Conservation (phyloP, 371 early-diverging fungal genomes). For the Funneliformis caledonium region DNA sequence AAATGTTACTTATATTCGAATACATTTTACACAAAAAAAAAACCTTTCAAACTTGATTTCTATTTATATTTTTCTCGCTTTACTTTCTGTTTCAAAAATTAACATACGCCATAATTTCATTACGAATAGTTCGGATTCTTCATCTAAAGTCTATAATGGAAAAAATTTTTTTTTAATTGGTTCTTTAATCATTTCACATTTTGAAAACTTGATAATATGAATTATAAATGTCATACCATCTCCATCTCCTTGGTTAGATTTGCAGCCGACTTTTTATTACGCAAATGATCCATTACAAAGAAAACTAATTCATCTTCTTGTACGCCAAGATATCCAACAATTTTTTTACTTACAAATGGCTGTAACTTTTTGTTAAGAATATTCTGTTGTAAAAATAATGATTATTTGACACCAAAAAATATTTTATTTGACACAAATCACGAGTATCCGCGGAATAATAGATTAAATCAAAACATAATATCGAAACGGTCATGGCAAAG, state of each 20-base stretch:
- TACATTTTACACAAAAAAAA: not conserved
- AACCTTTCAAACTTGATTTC: too few species aligned
- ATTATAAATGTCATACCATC: constrained; percentile 55
- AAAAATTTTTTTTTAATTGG: not conserved
- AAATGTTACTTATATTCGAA: not conserved
- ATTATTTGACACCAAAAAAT: not conserved
- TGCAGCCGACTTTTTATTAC: constrained; percentile 58
- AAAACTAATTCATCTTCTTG: constrained; percentile 73
- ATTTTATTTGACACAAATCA: not conserved
- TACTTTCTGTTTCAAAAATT: constrained; percentile 83
- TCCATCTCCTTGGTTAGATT: constrained; percentile 71
- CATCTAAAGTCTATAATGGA: constrained; percentile 70
- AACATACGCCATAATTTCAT: constrained; percentile 85
- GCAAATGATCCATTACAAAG: constrained; percentile 72
- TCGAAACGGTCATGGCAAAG: not conserved
- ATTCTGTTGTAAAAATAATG: constrained; percentile 42
- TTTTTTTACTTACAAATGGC: constrained; percentile 78
- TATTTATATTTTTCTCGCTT: constrained; percentile 49
- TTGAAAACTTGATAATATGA: not conserved
- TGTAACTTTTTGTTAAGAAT: constrained; percentile 68
- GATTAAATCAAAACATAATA: too few species aligned
- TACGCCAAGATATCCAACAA: constrained; percentile 74
- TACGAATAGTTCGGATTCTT: constrained; percentile 81
- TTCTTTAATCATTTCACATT: not conserved
- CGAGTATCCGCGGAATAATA: too few species aligned